Conservation (phyloP, 2,329 filamentous ascomycete species). For the Lecanosticta acicola region DNA sequence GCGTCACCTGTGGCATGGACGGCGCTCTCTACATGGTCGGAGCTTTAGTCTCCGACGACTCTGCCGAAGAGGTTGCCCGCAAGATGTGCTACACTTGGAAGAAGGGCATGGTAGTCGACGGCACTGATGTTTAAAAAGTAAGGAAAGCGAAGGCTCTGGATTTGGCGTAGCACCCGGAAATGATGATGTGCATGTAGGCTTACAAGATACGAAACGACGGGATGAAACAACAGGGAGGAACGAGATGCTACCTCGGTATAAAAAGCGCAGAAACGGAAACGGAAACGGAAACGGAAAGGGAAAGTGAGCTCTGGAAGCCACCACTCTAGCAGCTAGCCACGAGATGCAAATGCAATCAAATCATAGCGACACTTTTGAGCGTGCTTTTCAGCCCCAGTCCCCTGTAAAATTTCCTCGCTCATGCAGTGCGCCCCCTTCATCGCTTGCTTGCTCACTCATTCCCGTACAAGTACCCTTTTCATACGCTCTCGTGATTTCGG, state of each 20-base stretch:
- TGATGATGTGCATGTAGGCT: slow-evolving; percentile 3
- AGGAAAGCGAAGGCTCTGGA: slow-evolving; percentile 1
- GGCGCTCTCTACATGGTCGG: slow-evolving; percentile 79
- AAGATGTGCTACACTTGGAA: slow-evolving; percentile 77
- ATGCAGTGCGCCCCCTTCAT: slow-evolving; percentile 5
- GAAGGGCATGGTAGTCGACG: slow-evolving; percentile 79
- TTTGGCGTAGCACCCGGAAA: background rate
- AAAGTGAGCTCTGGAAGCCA: background rate
- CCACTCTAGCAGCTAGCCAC: too few relatives aligned
- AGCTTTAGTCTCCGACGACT: slow-evolving; percentile 71
- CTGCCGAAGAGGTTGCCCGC: slow-evolving; percentile 68
- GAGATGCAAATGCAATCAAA: slow-evolving; percentile 5
- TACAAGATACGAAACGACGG: slow-evolving; percentile 1
- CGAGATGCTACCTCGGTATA: slow-evolving; percentile 22
- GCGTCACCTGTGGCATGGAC: slow-evolving; percentile 74
- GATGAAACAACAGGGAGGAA: slow-evolving; percentile 4
- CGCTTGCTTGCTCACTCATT: slow-evolving; percentile 6
- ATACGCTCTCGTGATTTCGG: slow-evolving; percentile 7
- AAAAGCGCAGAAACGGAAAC: slow-evolving; percentile 17
- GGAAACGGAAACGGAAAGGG: background rate
- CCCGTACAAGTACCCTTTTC: slow-evolving; percentile 7
- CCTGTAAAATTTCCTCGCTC: slow-evolving; percentile 6
- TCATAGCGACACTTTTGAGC: slow-evolving; percentile 1
- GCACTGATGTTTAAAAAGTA: slow-evolving; percentile 65
- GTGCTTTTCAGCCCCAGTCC: slow-evolving; percentile 8